Conservation (phyloP, 208 protist species). For the Wallacemonas sp. region DNA sequence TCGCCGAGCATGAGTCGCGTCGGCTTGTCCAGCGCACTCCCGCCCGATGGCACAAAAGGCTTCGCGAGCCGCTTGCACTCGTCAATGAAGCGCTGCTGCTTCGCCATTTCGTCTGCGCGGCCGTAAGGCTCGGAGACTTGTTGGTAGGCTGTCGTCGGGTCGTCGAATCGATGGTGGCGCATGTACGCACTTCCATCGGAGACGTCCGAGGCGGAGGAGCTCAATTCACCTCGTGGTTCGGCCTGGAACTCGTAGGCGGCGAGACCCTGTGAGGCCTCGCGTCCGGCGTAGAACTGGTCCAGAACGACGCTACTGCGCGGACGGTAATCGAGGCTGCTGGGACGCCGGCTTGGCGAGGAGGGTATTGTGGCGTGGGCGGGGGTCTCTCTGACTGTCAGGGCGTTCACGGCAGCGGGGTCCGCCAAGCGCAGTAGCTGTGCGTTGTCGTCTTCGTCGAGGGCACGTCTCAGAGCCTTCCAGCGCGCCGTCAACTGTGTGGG, state of each 20-base stretch:
- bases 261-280: constrained; percentile 1
- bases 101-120: constrained; percentile 44
- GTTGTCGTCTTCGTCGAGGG: background rate
- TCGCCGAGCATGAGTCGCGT: constrained; percentile 82
- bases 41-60: constrained; percentile 70
- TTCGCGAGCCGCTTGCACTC: constrained; percentile 59
- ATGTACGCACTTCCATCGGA: constrained; percentile 28
- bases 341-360: background rate
- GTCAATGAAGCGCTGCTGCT: constrained; percentile 66
- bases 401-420: background rate
- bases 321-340: constrained; percentile 15
- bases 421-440: background rate
- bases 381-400: background rate
- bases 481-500: constrained; percentile 23
- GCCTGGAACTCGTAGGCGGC: background rate
- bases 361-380: background rate
- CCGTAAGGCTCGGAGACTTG: constrained; percentile 68
- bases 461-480: constrained; percentile 25
- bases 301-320: constrained; percentile 22
- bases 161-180: constrained; percentile 46
- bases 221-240: constrained; percentile 1
- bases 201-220: constrained; percentile 1
- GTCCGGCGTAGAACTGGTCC: constrained; percentile 17
- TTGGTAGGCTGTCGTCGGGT: constrained; percentile 28
- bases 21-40: constrained; percentile 38